Percentiles rank a stretch among this genome's conserved stretches.
Conservation (phyloP, 257 asterid genomes). For the Nicotiana undulata region DNA sequence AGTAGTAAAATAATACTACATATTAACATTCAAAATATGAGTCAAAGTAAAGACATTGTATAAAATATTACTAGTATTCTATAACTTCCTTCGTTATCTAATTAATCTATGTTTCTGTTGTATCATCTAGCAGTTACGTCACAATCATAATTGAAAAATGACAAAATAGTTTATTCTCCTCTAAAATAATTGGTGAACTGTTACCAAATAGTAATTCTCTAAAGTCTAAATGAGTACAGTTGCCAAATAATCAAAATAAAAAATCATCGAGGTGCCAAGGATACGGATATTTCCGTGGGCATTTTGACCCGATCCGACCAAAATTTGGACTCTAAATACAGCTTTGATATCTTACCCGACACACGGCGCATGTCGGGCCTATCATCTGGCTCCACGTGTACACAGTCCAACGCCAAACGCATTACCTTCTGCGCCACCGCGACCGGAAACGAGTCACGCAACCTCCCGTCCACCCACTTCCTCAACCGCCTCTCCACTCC, state of each 20-base stretch:
- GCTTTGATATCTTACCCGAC: slow-evolving; percentile 51
- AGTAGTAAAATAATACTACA: too few relatives aligned
- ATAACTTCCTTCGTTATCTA: background rate
- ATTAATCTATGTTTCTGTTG: background rate
- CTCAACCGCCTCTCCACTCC: slow-evolving; percentile 37
- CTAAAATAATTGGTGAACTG: background rate
- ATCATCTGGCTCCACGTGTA: slow-evolving; percentile 46
- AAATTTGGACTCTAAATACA: slow-evolving; percentile 68
- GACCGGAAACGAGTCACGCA: slow-evolving; percentile 85
- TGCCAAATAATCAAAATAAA: background rate
- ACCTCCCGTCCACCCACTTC: slow-evolving; percentile 48
- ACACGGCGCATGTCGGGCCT: slow-evolving; percentile 87
- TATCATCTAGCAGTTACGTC: background rate
- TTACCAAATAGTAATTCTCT: background rate
- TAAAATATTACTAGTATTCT: too few relatives aligned
- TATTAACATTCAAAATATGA: too few relatives aligned
- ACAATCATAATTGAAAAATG: background rate
- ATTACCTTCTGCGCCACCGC: slow-evolving; percentile 65
- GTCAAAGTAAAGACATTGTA: too few relatives aligned
- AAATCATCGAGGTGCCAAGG: slow-evolving; percentile 28
- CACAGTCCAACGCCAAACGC: slow-evolving; percentile 63
- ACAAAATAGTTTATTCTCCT: background rate
- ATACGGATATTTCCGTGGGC: slow-evolving; percentile 28
- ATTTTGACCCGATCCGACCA: slow-evolving; percentile 53
- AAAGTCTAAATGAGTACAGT: background rate